Base-by-base conservation (phyloP, 805 yeast genomes). In the Pichia eremophila region DNA sequence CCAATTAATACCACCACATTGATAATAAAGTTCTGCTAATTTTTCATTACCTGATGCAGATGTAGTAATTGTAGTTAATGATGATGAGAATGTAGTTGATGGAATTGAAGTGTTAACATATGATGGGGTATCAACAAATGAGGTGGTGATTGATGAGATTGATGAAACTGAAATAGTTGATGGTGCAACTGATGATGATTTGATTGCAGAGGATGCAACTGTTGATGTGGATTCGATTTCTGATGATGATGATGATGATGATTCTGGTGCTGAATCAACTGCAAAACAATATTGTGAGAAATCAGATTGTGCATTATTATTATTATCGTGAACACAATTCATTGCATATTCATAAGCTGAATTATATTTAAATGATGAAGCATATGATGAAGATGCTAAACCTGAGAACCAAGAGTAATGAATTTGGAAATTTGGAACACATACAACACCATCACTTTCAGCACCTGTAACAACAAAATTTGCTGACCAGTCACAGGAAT, bases 391-490 rank as follows among this genome's bases (percentile, higher is more conserved):
- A 12, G 40, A 39, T 12, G 56, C 60, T 14, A 38, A 47, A 11
- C 61, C 64, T 29, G 60, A 57, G 37, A 59, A 55, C 59, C 66
- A 64, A 18, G 63, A 64, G 41, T 53, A 63, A 39, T 64, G 66
- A 42, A 64, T 56, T 51, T 60, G 63, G 54, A 62, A 62, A 15
- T 53, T 34, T 8, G 61, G 60, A 48, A 58, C 53, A 53, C 63
- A 57, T 8, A 48, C 45, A 22, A 42, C 32, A 25, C 52, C 52
- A 17, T 51, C 50, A 18, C 37, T 40, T 9, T 27, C 39, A 22
- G 45, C 46, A 44, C 60, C 65, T 17, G 55, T 51, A 14, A 63
- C 58, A 36, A 55, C 53, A 40, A 63, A 56, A 4, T 54, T 54
- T 11, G 60, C 58, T 7, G 58, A 52, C 60, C 59, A 64, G n/a